Evolutionary conservation across 1,139 yeast species (phyloP).

Genomic region (Suhomyces terraborum): DNA sequence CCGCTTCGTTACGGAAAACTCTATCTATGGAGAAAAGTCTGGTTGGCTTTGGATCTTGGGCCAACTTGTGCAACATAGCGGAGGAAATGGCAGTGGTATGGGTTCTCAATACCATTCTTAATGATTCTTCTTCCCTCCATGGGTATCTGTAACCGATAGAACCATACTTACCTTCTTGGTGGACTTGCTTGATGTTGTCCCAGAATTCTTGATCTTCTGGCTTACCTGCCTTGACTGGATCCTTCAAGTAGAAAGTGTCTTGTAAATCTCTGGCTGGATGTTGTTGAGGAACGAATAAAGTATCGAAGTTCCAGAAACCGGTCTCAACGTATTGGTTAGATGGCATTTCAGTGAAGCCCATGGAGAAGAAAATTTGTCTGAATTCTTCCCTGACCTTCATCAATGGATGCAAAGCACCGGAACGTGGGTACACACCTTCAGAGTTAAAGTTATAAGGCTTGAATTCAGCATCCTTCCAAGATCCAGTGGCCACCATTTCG

Average conservation of each 20-base stretch:
- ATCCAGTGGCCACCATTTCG: slow-evolving; percentile 80
- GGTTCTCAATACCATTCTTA: slow-evolving; percentile 90
- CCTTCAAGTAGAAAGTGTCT: slow-evolving; percentile 95
- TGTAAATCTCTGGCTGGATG: slow-evolving; percentile 99
- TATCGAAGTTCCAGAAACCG: slow-evolving; percentile 98
- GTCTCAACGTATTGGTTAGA: slow-evolving; percentile 96
- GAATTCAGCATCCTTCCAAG: slow-evolving; percentile 84
- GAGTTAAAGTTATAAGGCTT: slow-evolving; percentile 96
- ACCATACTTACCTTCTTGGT: slow-evolving; percentile 87
- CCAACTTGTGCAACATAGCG: slow-evolving; percentile 81
- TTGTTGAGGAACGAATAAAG: slow-evolving; percentile 96
- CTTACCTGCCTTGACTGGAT: slow-evolving; percentile 75
- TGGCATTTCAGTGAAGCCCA: slow-evolving; percentile 99
- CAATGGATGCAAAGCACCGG: slow-evolving; percentile 96
- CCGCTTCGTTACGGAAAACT: slow-evolving; percentile 99
- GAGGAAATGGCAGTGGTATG: slow-evolving; percentile 96
- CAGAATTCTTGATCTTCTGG: slow-evolving; percentile 82
- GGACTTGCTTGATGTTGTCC: slow-evolving; percentile 78
- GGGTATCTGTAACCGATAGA: slow-evolving; percentile 98
- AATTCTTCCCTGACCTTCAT: slow-evolving; percentile 97
- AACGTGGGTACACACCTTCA: slow-evolving; percentile 81
- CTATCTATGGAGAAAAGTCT: slow-evolving; percentile 95
- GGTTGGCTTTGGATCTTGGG: slow-evolving; percentile 86
- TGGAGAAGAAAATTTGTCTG: slow-evolving; percentile 93
- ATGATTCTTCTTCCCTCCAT: slow-evolving; percentile 90